phyloP scores from a whole-genome alignment of 345 rosid species.

The Limnanthes douglasii region DNA sequence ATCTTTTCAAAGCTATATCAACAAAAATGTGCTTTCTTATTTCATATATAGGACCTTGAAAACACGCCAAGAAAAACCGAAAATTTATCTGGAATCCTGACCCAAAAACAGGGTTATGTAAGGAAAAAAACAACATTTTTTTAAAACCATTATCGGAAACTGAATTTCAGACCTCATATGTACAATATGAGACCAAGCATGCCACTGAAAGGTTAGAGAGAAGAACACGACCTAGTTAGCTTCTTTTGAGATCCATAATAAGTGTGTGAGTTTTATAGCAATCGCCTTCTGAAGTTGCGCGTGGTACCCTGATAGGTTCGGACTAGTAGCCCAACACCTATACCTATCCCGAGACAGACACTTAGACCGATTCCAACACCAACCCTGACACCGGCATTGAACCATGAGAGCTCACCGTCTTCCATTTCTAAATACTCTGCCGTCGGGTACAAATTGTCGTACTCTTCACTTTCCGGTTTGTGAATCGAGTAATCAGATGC shows the following conservation, averaged over 20 bases:
- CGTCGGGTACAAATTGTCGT: slow-evolving; percentile 49
- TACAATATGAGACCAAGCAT: slow-evolving; percentile 16
- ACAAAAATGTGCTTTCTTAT: slow-evolving; percentile 8
- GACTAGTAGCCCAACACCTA: slow-evolving; percentile 83
- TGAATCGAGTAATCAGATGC: slow-evolving; percentile 28
- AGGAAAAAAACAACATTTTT: slow-evolving; percentile 3
- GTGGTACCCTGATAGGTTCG: slow-evolving; percentile 75
- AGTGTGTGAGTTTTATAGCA: slow-evolving; percentile 15
- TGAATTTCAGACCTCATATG: slow-evolving; percentile 25
- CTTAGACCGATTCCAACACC: slow-evolving; percentile 98
- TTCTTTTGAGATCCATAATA: too few species aligned
- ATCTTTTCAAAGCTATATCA: too few species aligned
- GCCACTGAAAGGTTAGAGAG: slow-evolving; percentile 14
- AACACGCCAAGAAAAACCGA: slow-evolving; percentile 6
- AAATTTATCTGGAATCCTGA: slow-evolving; percentile 11
- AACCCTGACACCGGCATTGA: slow-evolving; percentile 90
- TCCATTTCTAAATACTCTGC: slow-evolving; percentile 53
- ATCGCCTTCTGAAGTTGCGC: slow-evolving; percentile 57
- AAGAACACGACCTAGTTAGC: too few species aligned
- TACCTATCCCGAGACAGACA: slow-evolving; percentile 70
- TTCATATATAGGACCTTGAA: slow-evolving; percentile 10
- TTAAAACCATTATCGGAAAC: slow-evolving; percentile 14
- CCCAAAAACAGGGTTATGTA: background rate
- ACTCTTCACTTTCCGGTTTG: slow-evolving; percentile 43
- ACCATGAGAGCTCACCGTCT: slow-evolving; percentile 92